These are phyloP conservation scores for Didymella pomorum DNA, from an alignment of 2,329 filamentous ascomycete species.

Conservation along the genomic window DNA sequence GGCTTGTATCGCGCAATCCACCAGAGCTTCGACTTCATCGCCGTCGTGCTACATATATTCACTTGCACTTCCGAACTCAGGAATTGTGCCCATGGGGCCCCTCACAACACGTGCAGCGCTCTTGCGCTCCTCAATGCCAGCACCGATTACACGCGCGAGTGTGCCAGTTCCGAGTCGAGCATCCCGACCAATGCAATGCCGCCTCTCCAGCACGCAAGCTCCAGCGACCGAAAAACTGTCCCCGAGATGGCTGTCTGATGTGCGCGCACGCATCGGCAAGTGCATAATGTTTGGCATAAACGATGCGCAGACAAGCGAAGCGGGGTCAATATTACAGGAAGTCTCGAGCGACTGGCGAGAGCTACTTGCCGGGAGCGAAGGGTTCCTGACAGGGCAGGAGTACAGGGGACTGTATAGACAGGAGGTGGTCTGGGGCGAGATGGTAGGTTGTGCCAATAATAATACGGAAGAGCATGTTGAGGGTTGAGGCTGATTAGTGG, in stretches of 20 bases:
- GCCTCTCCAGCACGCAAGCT: slow-evolving; percentile 20
- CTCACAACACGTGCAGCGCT: slow-evolving; percentile 26
- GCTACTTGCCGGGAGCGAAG: slow-evolving; percentile 76
- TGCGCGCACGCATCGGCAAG: slow-evolving; percentile 72
- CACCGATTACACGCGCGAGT: slow-evolving; percentile 2
- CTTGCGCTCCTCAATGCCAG: slow-evolving; percentile 13
- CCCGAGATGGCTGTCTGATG: slow-evolving; percentile 74
- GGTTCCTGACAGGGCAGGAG: slow-evolving; percentile 71
- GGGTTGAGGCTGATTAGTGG: slow-evolving; percentile 12
- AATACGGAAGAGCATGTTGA: neutral
- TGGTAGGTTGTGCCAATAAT: slow-evolving; percentile 65
- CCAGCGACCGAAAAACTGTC: slow-evolving; percentile 46
- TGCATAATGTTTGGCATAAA: slow-evolving; percentile 77
- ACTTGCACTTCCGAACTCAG: neutral
- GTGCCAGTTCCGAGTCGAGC: slow-evolving; percentile 3
- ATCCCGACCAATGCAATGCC: slow-evolving; percentile 7
- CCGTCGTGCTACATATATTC: neutral
- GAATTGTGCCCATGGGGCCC: slow-evolving; percentile 30
- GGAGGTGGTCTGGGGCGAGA: slow-evolving; percentile 83
- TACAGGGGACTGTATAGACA: slow-evolving; percentile 70
- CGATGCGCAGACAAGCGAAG: slow-evolving; percentile 64
- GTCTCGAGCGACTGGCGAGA: slow-evolving; percentile 74
- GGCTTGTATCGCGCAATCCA: slow-evolving; percentile 18
- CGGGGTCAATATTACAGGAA: slow-evolving; percentile 65
- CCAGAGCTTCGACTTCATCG: neutral